These are phyloP conservation scores for Blastobotrys parvus DNA, from an alignment of 805 yeast species.

Conservation along the genomic window DNA sequence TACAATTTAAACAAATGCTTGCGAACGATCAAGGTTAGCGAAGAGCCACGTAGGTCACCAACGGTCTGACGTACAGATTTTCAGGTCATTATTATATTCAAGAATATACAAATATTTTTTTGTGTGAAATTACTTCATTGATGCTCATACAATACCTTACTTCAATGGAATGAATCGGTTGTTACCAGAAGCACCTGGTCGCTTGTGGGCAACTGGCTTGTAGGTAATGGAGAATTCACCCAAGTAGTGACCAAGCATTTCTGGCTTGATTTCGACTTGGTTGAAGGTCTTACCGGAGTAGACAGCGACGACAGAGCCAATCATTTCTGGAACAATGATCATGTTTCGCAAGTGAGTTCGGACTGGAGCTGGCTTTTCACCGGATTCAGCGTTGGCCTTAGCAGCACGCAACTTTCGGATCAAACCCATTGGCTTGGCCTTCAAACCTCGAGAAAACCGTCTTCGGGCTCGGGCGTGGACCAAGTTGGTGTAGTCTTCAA, in stretches of 20 bases:
- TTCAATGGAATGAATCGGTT: constrained; percentile 71
- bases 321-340: constrained; percentile 99
- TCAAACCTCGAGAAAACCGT: constrained; percentile 98
- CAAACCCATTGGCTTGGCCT: constrained; percentile 89
- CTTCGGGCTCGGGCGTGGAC: constrained; percentile 99
- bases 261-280: constrained; percentile 98
- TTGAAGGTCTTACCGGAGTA: constrained; percentile 99
- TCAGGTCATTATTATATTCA: too few species aligned
- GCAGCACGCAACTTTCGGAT: constrained; percentile 97
- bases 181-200: constrained; percentile 73
- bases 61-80: too few species aligned
- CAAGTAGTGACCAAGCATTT: constrained; percentile 99
- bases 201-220: constrained; percentile 99
- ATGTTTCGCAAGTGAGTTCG: constrained; percentile 99
- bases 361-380: constrained; percentile 96
- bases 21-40: too few species aligned
- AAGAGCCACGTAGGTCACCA: too few species aligned
- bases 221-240: constrained; percentile 99
- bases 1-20: too few species aligned
- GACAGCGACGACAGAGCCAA: constrained; percentile 96
- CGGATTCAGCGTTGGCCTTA: constrained; percentile 63
- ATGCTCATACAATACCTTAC: constrained; percentile 31
- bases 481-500: constrained; percentile 94
- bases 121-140: too few species aligned
- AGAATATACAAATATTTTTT: too few species aligned